Evolutionary conservation across 257 asterid species (phyloP), one percentile per base, ranked within the genome.

Genomic region (Solanum piurae): DNA sequence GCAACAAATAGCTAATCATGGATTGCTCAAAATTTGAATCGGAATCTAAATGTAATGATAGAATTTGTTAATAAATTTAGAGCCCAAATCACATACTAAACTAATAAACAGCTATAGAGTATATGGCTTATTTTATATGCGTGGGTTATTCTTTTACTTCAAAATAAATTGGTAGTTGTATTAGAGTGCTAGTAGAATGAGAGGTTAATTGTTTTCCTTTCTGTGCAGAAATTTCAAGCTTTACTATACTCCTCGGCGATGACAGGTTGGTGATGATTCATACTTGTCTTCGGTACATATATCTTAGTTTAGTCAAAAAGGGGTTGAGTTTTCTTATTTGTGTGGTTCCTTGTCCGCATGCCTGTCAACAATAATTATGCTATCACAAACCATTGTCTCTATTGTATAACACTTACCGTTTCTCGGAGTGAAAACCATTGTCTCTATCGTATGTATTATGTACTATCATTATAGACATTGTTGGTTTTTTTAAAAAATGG

Each of bases 151-250:
- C 62, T 29, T 69, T 33, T 33, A 23, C 74, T 76, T 27, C 16
- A 37, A 58, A 44, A n/a, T 20, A 14, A n/a, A 7, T 42, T 79
- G 64, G 64, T 23, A 79, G 25, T 85, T 71, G 49, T 34, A 72
- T 27, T 49, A 46, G 83, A 68, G 88, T 52, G 6, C 3, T 42
- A 27, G 33, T 66, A 23, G 14, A 46, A 72, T 86, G 34, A 37
- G 66, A 71, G 52, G 9, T 46, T 46, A 79, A 82, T 75, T 52
- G 13, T 33, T 38, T 31, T 40, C 62, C 79, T 86, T 44, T 83
- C 66, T 87, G 12, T 93, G 94, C 96, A 97, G 98, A 97, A 92
- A 92, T 88, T 91, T 86, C 90, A 91, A 88, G 94, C 93, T 75
- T 88, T 90, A 88, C 73, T 93, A 16, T 83, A 83, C 52, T 91